Evolutionary conservation across 2,329 filamentous ascomycete species (phyloP).

Genomic region (Spiromastix sp.): DNA sequence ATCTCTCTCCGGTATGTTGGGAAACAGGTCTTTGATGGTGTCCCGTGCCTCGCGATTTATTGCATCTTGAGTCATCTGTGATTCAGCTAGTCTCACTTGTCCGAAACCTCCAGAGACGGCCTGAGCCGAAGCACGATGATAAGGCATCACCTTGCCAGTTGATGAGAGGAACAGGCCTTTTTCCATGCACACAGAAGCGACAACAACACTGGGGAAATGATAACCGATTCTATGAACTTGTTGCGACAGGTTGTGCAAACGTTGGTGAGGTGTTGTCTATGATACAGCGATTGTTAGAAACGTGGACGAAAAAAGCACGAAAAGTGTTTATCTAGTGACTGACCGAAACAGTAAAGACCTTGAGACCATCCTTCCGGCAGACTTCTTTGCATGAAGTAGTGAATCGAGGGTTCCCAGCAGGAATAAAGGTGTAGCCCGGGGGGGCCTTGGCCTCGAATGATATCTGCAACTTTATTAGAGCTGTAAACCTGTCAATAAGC

Average conservation of each 20-base stretch:
- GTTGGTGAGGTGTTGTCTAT: conserved; percentile 40
- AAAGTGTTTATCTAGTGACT: conserved; percentile 25
- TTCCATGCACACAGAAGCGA: conserved; percentile 45
- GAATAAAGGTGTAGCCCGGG: conserved; percentile 51
- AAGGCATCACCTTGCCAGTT: conserved; percentile 37
- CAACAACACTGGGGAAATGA: conserved; percentile 51
- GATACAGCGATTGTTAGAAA: conserved; percentile 9
- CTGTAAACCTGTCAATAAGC: neutral
- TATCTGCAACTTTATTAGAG: conserved; percentile 30
- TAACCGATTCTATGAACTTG: conserved; percentile 53
- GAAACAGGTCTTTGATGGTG: conserved; percentile 52
- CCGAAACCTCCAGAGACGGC: conserved; percentile 8
- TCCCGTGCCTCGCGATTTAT: conserved; percentile 48
- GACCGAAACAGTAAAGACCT: conserved; percentile 52
- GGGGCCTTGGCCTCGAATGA: conserved; percentile 46
- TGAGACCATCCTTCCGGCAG: conserved; percentile 43
- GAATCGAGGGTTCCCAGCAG: conserved; percentile 49
- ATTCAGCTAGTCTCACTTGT: conserved; percentile 14
- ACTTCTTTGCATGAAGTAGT: conserved; percentile 51
- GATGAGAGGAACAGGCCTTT: conserved; percentile 35
- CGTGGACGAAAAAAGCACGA: conserved; percentile 3
- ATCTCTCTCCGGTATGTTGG: conserved; percentile 50
- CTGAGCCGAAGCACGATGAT: conserved; percentile 20
- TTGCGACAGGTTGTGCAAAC: conserved; percentile 45
- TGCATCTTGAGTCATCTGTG: conserved; percentile 31